phyloP scores from a whole-genome alignment of 768 basidiomycete genomes.

The Lactarius sp. region DNA sequence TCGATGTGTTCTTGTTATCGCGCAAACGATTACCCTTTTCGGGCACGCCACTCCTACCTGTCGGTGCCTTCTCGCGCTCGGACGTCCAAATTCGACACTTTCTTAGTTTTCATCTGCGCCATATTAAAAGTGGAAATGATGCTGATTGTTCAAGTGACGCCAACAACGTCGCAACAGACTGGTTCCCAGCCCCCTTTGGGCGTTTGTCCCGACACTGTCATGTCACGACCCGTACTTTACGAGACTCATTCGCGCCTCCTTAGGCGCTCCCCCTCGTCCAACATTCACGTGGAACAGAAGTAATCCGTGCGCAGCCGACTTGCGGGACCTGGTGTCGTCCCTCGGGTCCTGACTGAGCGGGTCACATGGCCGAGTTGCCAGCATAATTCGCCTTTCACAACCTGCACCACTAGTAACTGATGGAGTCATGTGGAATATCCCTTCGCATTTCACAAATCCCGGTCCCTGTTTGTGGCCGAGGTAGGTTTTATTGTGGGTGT shows the following conservation, averaged over 20 bases:
- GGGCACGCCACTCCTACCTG: not conserved
- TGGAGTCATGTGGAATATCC: not conserved
- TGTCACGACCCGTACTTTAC: not conserved
- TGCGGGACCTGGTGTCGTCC: not conserved
- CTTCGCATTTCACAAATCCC: not conserved
- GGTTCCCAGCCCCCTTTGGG: constrained; percentile 15
- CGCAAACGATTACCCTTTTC: not conserved
- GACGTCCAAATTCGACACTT: not conserved
- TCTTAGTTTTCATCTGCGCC: not conserved
- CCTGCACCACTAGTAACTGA: not conserved
- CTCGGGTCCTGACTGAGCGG: not conserved
- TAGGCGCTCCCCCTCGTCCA: not conserved
- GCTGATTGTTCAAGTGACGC: not conserved
- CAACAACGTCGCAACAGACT: constrained; percentile 13
- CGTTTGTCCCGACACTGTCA: not conserved
- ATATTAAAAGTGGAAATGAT: constrained; percentile 15
- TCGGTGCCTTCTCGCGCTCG: not conserved
- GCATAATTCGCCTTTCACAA: not conserved
- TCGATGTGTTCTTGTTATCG: not conserved
- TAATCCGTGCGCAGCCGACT: not conserved
- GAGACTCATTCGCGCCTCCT: not conserved
- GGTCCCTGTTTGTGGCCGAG: constrained; percentile 18
- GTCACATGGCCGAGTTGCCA: not conserved
- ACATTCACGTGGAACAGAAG: not conserved
- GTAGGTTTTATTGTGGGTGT: constrained; percentile 9